A percentile compares a stretch with the other conserved stretches of the same genome.
Evolutionary conservation across 2,329 filamentous ascomycete species (phyloP).

Genomic region (Penicillium sumatraense): DNA sequence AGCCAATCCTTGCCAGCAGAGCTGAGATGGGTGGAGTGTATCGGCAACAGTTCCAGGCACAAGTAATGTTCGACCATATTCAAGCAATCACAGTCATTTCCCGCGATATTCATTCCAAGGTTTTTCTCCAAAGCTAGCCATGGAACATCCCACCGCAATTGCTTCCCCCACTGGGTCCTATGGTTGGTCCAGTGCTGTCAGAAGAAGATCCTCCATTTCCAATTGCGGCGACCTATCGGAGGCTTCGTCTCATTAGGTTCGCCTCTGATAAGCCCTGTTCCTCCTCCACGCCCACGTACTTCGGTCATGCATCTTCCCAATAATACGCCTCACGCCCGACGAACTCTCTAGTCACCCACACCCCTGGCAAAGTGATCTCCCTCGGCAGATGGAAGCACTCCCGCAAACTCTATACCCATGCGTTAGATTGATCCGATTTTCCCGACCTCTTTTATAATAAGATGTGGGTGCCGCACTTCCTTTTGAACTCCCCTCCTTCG

Average conservation of each 20-base stretch:
- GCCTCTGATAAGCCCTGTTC: constrained; percentile 17
- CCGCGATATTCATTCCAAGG: constrained; percentile 15
- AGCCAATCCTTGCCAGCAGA: neutral
- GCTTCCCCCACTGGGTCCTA: constrained; percentile 2
- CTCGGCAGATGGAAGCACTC: constrained; percentile 17
- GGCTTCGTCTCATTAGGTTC: neutral
- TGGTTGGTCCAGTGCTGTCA: constrained; percentile 20
- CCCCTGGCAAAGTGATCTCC: constrained; percentile 15
- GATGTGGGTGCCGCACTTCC: constrained; percentile 18
- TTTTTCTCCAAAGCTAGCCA: constrained; percentile 8
- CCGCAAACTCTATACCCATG: constrained; percentile 16
- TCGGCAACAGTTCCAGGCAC: constrained; percentile 11
- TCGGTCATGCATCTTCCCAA: constrained; percentile 11
- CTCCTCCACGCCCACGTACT: neutral
- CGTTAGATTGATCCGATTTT: neutral
- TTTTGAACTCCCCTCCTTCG: constrained; percentile 2
- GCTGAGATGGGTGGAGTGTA: constrained; percentile 2
- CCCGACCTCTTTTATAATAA: constrained; percentile 18
- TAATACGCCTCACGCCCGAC: constrained; percentile 16
- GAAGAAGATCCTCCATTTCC: constrained; percentile 8
- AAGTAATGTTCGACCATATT: constrained; percentile 8
- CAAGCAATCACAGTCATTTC: neutral
- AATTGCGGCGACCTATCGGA: constrained; percentile 1
- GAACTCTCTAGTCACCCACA: constrained; percentile 10
- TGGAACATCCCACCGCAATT: constrained; percentile 10